These are phyloP conservation scores for Paracoccidioides lutzii DNA, from an alignment of 2,329 filamentous ascomycete genomes.

Conservation along the genomic window DNA sequence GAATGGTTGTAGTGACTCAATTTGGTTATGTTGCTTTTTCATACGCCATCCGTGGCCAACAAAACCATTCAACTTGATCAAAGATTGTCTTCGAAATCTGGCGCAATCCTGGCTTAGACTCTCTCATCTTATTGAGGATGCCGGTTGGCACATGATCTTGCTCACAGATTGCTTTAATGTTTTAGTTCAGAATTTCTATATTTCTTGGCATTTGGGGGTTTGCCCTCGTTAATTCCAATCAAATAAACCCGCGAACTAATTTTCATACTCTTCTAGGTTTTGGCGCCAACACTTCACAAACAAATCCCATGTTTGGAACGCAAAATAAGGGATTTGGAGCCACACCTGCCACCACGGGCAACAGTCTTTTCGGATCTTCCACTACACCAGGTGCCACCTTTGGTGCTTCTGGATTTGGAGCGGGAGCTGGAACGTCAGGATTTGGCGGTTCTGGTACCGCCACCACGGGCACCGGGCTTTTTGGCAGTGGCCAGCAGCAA, in stretches of 20 bases:
- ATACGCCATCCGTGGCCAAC: neutral
- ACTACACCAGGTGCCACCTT: conserved; percentile 6
- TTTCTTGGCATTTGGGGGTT: neutral
- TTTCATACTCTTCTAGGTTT: conserved; percentile 10
- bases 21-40: neutral
- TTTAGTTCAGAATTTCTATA: neutral
- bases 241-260: neutral
- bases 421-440: conserved; percentile 6
- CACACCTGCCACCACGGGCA: conserved; percentile 10
- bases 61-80: neutral
- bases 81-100: neutral
- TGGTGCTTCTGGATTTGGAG: conserved; percentile 7
- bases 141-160: neutral
- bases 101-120: neutral
- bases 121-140: neutral
- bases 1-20: neutral
- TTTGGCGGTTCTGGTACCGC: conserved; percentile 14
- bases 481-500: conserved; percentile 8
- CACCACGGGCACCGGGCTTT: conserved; percentile 10
- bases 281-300: conserved; percentile 11
- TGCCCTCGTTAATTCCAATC: neutral
- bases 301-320: conserved; percentile 13
- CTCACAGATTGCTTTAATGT: neutral
- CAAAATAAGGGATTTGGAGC: conserved; percentile 15
- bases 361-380: conserved; percentile 9